phyloP scores from a whole-genome alignment of 371 early-diverging fungal species.

The Rhizomucor miehei region DNA sequence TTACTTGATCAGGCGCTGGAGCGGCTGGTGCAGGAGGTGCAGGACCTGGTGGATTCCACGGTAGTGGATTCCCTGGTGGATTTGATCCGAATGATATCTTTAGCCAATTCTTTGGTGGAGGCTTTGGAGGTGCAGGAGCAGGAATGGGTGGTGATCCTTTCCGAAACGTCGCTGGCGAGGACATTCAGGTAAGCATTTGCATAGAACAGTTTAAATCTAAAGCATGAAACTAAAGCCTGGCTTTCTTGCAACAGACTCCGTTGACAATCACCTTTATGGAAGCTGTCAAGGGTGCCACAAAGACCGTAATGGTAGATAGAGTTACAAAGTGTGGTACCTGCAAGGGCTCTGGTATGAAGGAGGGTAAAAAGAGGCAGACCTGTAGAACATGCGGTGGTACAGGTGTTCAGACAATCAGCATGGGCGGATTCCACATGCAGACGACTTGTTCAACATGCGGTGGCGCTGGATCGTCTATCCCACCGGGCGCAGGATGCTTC shows the following conservation, averaged over 20 bases:
- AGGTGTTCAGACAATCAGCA: constrained; percentile 75
- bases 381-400: constrained; percentile 83
- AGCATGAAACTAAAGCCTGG: neutral
- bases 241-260: constrained; percentile 22
- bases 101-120: constrained; percentile 70
- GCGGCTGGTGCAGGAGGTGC: constrained; percentile 36
- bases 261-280: constrained; percentile 84
- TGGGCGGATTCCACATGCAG: constrained; percentile 84
- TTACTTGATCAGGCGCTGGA: neutral
- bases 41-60: constrained; percentile 57
- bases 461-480: constrained; percentile 76
- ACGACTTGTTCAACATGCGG: constrained; percentile 80
- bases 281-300: constrained; percentile 77
- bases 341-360: constrained; percentile 76
- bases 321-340: constrained; percentile 76
- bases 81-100: constrained; percentile 68
- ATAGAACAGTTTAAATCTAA: neutral
- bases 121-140: constrained; percentile 35
- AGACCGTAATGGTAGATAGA: constrained; percentile 57
- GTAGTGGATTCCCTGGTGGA: constrained; percentile 65
- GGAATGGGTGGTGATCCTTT: constrained; percentile 35
- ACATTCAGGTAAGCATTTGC: constrained; percentile 47
- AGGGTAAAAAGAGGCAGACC: constrained; percentile 61
- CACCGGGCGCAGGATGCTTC: constrained; percentile 66
- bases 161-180: constrained; percentile 32